Evolutionary conservation across 2,329 filamentous ascomycete species (phyloP), one percentile per base, ranked within the genome.

Genomic region (Falciphora oryzae): DNA sequence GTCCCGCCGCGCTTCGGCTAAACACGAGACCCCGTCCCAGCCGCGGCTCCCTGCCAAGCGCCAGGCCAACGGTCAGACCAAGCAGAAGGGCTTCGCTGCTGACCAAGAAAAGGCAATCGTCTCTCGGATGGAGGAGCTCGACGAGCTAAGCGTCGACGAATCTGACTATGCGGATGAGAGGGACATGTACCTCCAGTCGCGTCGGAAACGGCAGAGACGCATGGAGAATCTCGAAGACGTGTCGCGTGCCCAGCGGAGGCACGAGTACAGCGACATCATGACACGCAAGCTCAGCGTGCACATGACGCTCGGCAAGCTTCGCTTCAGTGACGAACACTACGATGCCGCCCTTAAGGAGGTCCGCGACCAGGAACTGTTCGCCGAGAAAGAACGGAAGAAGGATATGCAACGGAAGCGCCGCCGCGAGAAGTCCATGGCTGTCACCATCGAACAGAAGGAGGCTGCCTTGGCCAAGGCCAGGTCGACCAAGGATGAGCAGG

Each of bases 311-410:
- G 92, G 92, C 56, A 90, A 90, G 71, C 83, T 89, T 63, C 87
- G 91, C 38, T 97, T 91, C 74, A 86, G 91, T 66, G 83, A 90
- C 18, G 80, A 88, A 59, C 88, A 95, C 74, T 93, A 93, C 73
- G 86, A 91, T 25, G 88, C 90, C 57, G 94, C 95, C 1, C 85
- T 94, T 66, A 86, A 90, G 63, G 90, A 97, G 71, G 94, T 98
- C 2, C 91, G 95, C 69, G 90, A 93, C 67, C 92, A 92, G 69
- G 94, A 97, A 75, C 83, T 97, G 10, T 90, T 90, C 66, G 93
- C 94, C 67, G 95, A 99, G 77, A 99, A 99, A 79, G 95, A 99
- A 78, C 92, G 95, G 69, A 99, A 99, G 81, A 99, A 99, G 80
- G 95, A 99, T 73, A 98, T 99, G 92, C 95, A 99, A 75, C 90